Evolutionary conservation across 176 grass and related monocot species (phyloP), one percentile per base, ranked within the genome.

Genomic region (Poa annua): DNA sequence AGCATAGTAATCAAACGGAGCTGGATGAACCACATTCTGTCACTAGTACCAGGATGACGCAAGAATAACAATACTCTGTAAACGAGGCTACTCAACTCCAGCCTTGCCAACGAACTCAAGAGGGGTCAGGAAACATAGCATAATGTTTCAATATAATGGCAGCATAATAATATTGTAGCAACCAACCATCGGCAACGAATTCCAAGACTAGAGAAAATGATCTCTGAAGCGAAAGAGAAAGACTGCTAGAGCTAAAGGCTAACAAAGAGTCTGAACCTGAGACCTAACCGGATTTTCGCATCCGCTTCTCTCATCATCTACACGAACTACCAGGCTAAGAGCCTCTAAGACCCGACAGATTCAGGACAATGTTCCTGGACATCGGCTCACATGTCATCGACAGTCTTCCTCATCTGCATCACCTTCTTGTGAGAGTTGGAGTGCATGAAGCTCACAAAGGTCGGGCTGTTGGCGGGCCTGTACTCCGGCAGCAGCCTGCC

Each of bases 381-480:
- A 83, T 33, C 25, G 14, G 42, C 50, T 85, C 80, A 94, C 22
- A 87, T 61, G 21, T 11, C 71, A 2, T 65, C 55, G 47, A 88
- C 82, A 8, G 52, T 67, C 86, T 84, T 84, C 74, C 96, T 93
- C 96, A 98, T 79, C 85, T 95, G 91, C 96, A 98, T 80, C 29
- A 98, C 92, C 83, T 98, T 98, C 88, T 93, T 95, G 85, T 98
- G 96, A 11, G 92, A 98, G 70, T 98, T 98, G 52, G 96, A 98
- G 89, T 98, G 96, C 83, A 93, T 85, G 80, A 76, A 83, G 66
- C 78, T 96, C 83, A 92, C 89, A 29, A 90, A 99, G 74, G 96
- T 96, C 11, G 96, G 93, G 83, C 96, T 99, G 75, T 99, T 99
- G 57, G 89, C 96, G 0, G 96, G 96, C 29, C 96, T 86, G 71